A percentile compares a stretch with the other conserved stretches of the same genome.
Conservation (phyloP, 169 alveolate species). For the Babesia bigemina region DNA sequence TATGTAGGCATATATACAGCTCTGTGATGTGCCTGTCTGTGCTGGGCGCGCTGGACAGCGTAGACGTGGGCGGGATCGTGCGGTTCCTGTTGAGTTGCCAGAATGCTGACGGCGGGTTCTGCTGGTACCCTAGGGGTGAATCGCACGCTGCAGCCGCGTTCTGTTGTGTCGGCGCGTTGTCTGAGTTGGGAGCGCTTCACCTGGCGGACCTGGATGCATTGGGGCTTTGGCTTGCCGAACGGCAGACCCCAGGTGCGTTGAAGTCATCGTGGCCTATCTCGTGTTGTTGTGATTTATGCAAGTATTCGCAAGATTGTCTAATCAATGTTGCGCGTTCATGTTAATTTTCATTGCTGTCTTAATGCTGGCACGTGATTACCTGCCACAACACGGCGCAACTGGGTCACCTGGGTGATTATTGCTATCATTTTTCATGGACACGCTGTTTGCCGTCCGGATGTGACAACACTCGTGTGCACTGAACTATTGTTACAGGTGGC, state of each 20-base stretch:
- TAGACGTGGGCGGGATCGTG: slow-evolving; percentile 83
- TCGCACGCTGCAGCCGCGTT: slow-evolving; percentile 96
- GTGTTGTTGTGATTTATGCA: too few relatives aligned
- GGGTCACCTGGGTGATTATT: too few relatives aligned
- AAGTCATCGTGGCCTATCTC: not conserved
- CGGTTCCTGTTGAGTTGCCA: slow-evolving; percentile 87
- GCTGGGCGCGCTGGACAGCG: slow-evolving; percentile 77
- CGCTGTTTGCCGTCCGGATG: too few relatives aligned
- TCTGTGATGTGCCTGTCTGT: slow-evolving; percentile 89
- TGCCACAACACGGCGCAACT: too few relatives aligned
- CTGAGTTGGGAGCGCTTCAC: slow-evolving; percentile 55
- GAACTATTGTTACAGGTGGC: slow-evolving; percentile 72
- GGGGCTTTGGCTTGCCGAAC: slow-evolving; percentile 89
- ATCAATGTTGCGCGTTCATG: too few relatives aligned
- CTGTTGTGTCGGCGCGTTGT: slow-evolving; percentile 86
- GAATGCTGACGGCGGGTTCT: slow-evolving; percentile 93
- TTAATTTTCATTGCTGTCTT: too few relatives aligned
- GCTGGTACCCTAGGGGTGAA: slow-evolving; percentile 93
- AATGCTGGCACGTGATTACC: too few relatives aligned
- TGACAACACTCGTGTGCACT: too few relatives aligned
- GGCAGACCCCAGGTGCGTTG: slow-evolving; percentile 85
- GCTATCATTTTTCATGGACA: too few relatives aligned
- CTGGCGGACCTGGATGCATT: slow-evolving; percentile 39
- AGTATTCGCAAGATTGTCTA: too few relatives aligned
- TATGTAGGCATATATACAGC: slow-evolving; percentile 84